Percentiles rank a stretch among this genome's conserved stretches.
Evolutionary conservation across 345 rosid species (phyloP).

Genomic region (Salix dunnii): DNA sequence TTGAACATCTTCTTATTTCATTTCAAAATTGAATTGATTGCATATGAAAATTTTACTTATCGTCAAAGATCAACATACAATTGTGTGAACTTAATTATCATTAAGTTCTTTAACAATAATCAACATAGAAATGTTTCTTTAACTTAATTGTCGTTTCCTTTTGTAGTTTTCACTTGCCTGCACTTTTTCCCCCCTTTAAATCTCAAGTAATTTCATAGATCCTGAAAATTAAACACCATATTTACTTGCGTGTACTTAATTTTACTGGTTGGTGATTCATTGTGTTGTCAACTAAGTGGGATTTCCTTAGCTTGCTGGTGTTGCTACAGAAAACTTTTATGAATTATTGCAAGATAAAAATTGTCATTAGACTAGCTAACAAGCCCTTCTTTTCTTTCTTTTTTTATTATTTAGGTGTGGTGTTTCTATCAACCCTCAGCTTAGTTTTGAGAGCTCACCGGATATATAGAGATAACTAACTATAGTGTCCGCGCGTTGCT

Average conservation of each 20-base stretch:
- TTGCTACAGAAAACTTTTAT: background rate
- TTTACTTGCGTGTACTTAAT: background rate
- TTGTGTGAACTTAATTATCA: no score
- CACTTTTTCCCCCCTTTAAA: no score
- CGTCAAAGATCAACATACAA: no score
- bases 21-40: no score
- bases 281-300: background rate
- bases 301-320: background rate
- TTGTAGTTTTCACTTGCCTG: background rate
- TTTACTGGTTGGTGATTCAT: background rate
- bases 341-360: background rate
- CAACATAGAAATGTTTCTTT: background rate
- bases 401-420: background rate
- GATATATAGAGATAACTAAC: background rate
- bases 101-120: no score
- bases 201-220: no score
- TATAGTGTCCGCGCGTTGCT: no score
- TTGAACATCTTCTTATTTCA: no score
- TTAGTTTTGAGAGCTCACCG: background rate
- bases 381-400: background rate
- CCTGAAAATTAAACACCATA: no score
- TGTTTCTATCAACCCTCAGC: background rate
- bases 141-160: background rate
- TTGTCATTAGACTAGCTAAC: background rate
- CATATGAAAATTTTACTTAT: no score